Conservation (phyloP, 441 rosid genomes). For the Pelargonium fulgidum region DNA sequence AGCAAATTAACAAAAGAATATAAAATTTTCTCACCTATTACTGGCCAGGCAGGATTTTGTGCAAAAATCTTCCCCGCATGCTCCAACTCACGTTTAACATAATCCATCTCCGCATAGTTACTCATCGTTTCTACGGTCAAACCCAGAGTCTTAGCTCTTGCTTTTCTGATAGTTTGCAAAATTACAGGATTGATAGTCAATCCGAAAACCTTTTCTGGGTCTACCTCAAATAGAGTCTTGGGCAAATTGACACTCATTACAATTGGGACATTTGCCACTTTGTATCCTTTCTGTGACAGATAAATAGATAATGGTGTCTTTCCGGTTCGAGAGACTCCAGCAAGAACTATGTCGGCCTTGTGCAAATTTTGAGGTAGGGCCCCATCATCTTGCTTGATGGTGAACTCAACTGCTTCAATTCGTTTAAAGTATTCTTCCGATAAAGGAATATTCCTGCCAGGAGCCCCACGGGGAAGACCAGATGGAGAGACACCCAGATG, state of each 20-base stretch:
- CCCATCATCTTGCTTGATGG: constrained; percentile 84
- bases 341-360: constrained; percentile 64
- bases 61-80: constrained; percentile 56
- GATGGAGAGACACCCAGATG: constrained; percentile 76
- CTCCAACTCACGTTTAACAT: constrained; percentile 60
- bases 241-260: constrained; percentile 67
- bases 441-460: constrained; percentile 42
- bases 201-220: constrained; percentile 65
- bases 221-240: constrained; percentile 52
- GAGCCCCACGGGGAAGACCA: constrained; percentile 83
- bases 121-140: constrained; percentile 41
- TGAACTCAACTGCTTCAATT: constrained; percentile 77
- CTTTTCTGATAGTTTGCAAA: constrained; percentile 60
- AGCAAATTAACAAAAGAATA: neutral
- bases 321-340: constrained; percentile 78
- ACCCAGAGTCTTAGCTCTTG: constrained; percentile 68
- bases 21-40: constrained; percentile 47
- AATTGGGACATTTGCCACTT: constrained; percentile 82
- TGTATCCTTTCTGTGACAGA: constrained; percentile 74
- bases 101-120: constrained; percentile 69
- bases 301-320: constrained; percentile 79
- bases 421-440: constrained; percentile 61
- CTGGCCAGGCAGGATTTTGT: constrained; percentile 78
- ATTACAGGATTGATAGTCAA: constrained; percentile 64
- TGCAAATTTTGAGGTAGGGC: constrained; percentile 62